Base-by-base conservation (phyloP, 176 grass and related monocot species). In the Leersia perrieri region DNA sequence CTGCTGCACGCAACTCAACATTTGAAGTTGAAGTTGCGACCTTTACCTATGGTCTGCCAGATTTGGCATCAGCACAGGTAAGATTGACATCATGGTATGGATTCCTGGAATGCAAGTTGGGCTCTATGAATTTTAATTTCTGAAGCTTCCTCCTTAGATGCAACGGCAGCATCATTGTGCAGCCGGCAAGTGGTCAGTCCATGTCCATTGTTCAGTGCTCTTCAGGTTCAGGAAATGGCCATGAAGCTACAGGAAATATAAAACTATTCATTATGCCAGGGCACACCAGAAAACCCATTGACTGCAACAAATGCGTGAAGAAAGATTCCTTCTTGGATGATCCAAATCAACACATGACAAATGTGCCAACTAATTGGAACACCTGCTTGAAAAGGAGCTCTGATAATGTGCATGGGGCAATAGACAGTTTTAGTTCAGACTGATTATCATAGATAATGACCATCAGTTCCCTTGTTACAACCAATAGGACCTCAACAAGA, bases 71-170 rank as follows among this genome's bases (percentile, higher is more conserved):
- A 85, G 72, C 32, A 33, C 71, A 85, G 32, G 33, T 75, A 58
- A 89, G 87, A 13, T 7, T 76, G 87, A 71, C 87, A 63, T 87
- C 72, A 82, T 60, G 35, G 2, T 10, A 8, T 23, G 40, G 13
- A 22, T 68, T 11, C 29, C 72, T 67, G 13, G 29, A 6, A 28
- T 51, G 40, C 62, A 66, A 67, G 40, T 23, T 49, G 29, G 49
- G 32, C 49, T 26, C 26, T 28, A 51, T 67, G 40, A 41, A 5
- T 66, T 67, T 66, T 51, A 70, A 34, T n/a, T 63, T 22, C 22
- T 26, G 61, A 84, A 61, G 38, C 66, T 71, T 77, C 72, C 72
- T 61, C n/a, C 51, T 20, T 5, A 7, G 16, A 33, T 35, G 49
- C 28, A n/a, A 18, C 7, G 3, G 62, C 35, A 79, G 61, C 45